A percentile compares a stretch with the other conserved stretches of the same genome.
phyloP scores from a whole-genome alignment of 2,329 filamentous ascomycete species.

The Fusarium gaditjirri region DNA sequence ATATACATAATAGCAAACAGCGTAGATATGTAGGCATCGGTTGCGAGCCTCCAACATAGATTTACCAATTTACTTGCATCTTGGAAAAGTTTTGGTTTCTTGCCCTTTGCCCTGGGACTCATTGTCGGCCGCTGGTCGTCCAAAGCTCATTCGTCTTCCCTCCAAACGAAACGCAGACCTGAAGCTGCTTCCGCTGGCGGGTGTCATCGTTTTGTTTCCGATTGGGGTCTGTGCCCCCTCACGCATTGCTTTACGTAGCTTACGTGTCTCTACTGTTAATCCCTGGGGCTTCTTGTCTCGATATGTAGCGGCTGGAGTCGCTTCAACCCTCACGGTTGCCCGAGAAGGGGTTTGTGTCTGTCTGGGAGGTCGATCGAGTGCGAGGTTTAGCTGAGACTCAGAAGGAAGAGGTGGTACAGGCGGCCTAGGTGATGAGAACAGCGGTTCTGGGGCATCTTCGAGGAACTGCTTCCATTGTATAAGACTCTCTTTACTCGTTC shows the following conservation, averaged over 20 bases:
- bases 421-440: constrained; percentile 39
- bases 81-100: constrained; percentile 30
- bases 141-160: constrained; percentile 15
- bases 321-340: constrained; percentile 1
- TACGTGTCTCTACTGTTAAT: constrained; percentile 40
- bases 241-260: constrained; percentile 36
- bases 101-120: constrained; percentile 3
- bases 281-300: constrained; percentile 43
- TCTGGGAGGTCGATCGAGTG: constrained; percentile 11
- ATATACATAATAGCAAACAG: constrained; percentile 6
- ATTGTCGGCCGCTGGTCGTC: constrained; percentile 4
- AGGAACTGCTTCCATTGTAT: constrained; percentile 41
- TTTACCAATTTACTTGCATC: constrained; percentile 14
- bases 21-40: not conserved
- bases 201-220: constrained; percentile 7
- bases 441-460: constrained; percentile 36
- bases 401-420: constrained; percentile 43
- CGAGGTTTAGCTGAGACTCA: constrained; percentile 29
- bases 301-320: constrained; percentile 19
- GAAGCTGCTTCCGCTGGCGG: constrained; percentile 17
- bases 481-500: constrained; percentile 40
- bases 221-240: constrained; percentile 32
- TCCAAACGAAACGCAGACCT: constrained; percentile 35
- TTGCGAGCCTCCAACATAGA: not conserved
- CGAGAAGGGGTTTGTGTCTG: constrained; percentile 7